phyloP scores from a whole-genome alignment of 331 rosid species.

The Stylosanthes scabra region DNA sequence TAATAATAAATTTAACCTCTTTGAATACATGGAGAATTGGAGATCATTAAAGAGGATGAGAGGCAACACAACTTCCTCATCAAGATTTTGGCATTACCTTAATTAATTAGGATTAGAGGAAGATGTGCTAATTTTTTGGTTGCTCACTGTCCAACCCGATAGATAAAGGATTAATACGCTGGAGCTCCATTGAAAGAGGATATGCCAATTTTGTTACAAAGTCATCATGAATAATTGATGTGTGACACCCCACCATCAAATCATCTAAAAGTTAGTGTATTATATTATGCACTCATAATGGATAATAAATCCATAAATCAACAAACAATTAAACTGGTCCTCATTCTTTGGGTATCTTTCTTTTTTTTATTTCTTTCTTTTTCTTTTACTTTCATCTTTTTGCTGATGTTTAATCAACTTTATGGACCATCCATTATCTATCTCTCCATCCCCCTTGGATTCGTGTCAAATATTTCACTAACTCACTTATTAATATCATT shows the following conservation, averaged over 20 bases:
- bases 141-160: too few species aligned
- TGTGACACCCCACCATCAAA: neutral
- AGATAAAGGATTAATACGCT: too few species aligned
- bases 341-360: neutral
- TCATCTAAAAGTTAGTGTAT: neutral
- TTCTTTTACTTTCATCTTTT: neutral
- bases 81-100: neutral
- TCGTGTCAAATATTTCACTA: neutral
- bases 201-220: neutral
- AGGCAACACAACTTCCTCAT: neutral
- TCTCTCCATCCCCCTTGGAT: neutral
- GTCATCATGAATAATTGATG: neutral
- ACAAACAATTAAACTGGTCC: neutral
- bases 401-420: neutral
- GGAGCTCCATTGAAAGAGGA: too few species aligned
- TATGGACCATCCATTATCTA: neutral
- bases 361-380: neutral
- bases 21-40: too few species aligned
- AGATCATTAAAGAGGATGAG: neutral
- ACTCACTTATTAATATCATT: neutral
- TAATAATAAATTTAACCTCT: too few species aligned
- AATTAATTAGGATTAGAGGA: neutral
- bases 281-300: neutral
- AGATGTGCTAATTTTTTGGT: slow-evolving; percentile 11
- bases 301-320: too few species aligned